Evolutionary conservation across 306 rosid genomes (phyloP).

Genomic region (Quercus berberidifolia): DNA sequence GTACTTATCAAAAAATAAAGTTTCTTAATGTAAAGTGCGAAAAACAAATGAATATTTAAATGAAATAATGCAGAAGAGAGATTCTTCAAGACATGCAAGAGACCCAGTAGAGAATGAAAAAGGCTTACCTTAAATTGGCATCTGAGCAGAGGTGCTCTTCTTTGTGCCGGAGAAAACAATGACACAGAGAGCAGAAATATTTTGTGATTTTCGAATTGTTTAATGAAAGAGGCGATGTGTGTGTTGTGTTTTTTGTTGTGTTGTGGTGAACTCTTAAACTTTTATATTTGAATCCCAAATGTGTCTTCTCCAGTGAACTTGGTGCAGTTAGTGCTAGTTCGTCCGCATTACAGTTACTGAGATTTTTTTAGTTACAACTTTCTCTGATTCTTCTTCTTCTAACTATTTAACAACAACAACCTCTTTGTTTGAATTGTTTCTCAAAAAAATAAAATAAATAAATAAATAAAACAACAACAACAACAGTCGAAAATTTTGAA

Average conservation of each 20-base stretch:
- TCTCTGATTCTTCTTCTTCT: too few relatives aligned
- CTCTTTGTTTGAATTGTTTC: too few relatives aligned
- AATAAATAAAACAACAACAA: too few relatives aligned
- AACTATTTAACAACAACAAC: too few relatives aligned
- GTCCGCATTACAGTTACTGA: too few relatives aligned
- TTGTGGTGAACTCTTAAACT: not conserved
- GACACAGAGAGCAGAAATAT: not conserved
- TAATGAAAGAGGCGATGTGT: not conserved
- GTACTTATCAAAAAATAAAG: not conserved
- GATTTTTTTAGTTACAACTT: too few relatives aligned
- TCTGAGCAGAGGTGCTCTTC: not conserved
- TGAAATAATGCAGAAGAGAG: not conserved
- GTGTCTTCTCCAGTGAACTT: not conserved
- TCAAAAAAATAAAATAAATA: too few relatives aligned
- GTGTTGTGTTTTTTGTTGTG: too few relatives aligned
- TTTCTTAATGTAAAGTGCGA: not conserved
- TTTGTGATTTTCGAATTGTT: not conserved
- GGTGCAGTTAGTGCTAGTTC: not conserved
- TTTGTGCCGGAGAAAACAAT: not conserved
- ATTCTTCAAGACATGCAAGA: slow-evolving; percentile 6
- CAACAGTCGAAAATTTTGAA: too few relatives aligned
- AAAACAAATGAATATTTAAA: too few relatives aligned
- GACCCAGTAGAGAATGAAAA: not conserved
- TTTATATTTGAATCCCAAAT: not conserved
- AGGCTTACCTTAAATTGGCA: slow-evolving; percentile 21